phyloP scores from a whole-genome alignment of 371 early-diverging fungal species.

The Conidiobolus incongruus region DNA sequence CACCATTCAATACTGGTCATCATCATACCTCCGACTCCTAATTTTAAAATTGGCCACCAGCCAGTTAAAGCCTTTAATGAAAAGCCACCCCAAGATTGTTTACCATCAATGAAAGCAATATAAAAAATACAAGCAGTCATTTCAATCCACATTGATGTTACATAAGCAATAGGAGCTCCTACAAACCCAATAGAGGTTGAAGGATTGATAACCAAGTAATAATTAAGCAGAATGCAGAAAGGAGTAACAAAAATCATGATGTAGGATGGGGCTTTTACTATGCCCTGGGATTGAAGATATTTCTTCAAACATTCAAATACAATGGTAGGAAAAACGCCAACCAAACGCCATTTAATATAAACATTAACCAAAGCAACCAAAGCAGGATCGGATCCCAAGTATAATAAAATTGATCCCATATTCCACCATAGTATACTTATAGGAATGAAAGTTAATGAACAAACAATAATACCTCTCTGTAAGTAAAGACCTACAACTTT shows the following conservation, averaged over 20 bases:
- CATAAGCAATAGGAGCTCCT: no score
- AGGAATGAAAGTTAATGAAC: slow-evolving; percentile 33
- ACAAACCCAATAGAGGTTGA: no score
- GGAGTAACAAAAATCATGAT: no score
- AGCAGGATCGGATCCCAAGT: slow-evolving; percentile 26
- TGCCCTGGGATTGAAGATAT: no score
- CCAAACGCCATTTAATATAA: no score
- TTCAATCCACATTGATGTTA: no score
- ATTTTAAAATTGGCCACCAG: slow-evolving; percentile 35
- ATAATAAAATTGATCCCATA: slow-evolving; percentile 22
- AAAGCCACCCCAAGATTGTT: slow-evolving; percentile 71
- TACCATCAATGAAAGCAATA: slow-evolving; percentile 35
- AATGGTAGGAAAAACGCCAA: no score
- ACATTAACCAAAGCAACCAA: slow-evolving; percentile 21
- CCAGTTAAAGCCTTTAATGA: slow-evolving; percentile 32
- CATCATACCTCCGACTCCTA: slow-evolving; percentile 44
- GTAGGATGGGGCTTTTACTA: no score
- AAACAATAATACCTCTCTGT: slow-evolving; percentile 52
- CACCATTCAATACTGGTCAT: no score
- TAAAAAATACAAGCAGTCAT: slow-evolving; percentile 32
- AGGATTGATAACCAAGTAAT: no score
- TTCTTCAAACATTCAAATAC: no score
- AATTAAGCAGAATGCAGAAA: no score
- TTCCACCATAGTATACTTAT: slow-evolving; percentile 55
- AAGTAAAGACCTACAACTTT: slow-evolving; percentile 52